Base-by-base conservation (phyloP, 2,329 filamentous ascomycete genomes). In the Penicillium hesseltinei region DNA sequence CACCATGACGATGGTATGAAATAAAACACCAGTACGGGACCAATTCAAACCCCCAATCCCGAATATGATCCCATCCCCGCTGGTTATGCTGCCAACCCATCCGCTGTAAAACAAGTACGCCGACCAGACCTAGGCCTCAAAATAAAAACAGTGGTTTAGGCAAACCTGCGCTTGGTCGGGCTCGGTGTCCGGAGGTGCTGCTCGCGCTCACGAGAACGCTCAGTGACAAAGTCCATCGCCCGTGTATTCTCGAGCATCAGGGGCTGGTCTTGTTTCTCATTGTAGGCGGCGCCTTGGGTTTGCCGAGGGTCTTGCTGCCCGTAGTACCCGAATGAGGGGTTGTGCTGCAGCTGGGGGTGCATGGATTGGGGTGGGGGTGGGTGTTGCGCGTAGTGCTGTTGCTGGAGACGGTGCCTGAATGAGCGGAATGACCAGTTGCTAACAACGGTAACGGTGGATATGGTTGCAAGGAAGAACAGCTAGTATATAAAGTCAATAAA, bases 401-500 rank as follows among this genome's bases (percentile, higher is more conserved):
- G 73, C 48, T 64, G 69, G 27, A 63, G 69, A 60, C 65, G 69
- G 61, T 69, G 74, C 66, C 70, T 69, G 64, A 85, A 80, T 51
- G 82, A 78, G 57, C 80, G 79, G 69, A 87, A 86, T 2, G 83
- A 83, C 70, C 83, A 79, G 69, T 87, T 87, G 55, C 81, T 82
- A 58, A 84, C 75, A 43, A 81, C 79, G 51, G 86, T 80, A 64
- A 81, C 80, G 46, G 70, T 82, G 53, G 80, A 80, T 45, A 71
- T 70, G 3, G 65, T 70, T 13, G 69, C 65, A 13, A 75, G 67
- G 58, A 74, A 76, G 58, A 76, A 77, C 21, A 72, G 57, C 74
- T 77, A 61, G 33, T 48, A 25, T 33, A 25, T 3, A 27, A 21
- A 21, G 52, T 71, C 62, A 71, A 66, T 57, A 39, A 19, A 36